Conservation (phyloP, 192 early-diverging fungal genomes). For the Gamsiella multidivaricata region DNA sequence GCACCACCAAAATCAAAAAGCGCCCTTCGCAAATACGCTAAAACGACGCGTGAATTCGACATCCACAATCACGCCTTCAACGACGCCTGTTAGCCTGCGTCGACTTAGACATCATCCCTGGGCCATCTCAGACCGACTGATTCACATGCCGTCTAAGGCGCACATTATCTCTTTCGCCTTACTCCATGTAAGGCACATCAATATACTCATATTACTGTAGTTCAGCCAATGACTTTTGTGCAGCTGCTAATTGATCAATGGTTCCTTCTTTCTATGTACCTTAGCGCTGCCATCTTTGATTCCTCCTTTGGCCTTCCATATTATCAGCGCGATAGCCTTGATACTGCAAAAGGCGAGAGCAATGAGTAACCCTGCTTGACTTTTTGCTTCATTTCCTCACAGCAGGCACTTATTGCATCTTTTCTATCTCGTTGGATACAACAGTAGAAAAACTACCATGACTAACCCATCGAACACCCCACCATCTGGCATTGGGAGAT, state of each 20-base stretch:
- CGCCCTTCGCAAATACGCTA: too few species aligned
- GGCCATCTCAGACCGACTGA: conserved; percentile 2
- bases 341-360: background rate
- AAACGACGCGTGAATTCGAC: background rate
- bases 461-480: background rate
- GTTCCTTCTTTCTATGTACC: background rate
- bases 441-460: background rate
- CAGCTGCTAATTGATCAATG: background rate
- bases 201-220: background rate
- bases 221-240: background rate
- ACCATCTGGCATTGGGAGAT: background rate
- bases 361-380: background rate
- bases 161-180: background rate
- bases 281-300: background rate
- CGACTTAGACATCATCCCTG: background rate
- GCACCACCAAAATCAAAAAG: too few species aligned
- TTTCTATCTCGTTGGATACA: background rate
- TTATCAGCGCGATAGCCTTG: background rate
- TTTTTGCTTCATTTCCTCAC: background rate
- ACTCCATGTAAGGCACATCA: background rate
- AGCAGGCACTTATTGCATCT: background rate
- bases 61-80: background rate
- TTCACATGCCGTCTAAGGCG: background rate
- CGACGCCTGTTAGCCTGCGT: background rate
- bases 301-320: background rate